phyloP scores from a whole-genome alignment of 116 monocot species.

The Cymodocea nodosa region DNA sequence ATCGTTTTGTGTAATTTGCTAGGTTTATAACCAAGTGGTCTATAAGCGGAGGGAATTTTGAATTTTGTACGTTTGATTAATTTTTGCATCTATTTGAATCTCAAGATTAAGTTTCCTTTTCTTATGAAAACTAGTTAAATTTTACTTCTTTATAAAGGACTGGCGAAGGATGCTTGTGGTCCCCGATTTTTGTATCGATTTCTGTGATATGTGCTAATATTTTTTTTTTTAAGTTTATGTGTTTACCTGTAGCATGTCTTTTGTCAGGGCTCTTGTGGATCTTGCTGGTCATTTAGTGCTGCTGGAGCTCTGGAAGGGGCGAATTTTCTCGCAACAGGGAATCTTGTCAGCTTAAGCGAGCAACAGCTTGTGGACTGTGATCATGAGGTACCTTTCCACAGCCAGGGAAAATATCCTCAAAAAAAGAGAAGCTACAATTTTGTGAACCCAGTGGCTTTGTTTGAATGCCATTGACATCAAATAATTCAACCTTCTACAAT shows the following conservation, averaged over 20 bases:
- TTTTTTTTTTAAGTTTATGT: background rate
- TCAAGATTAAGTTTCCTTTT: too few relatives aligned
- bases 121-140: background rate
- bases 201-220: background rate
- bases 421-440: background rate
- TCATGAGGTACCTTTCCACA: slow-evolving; percentile 35
- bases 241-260: background rate
- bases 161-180: background rate
- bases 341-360: slow-evolving; percentile 56
- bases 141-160: background rate
- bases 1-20: background rate
- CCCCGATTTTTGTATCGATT: background rate
- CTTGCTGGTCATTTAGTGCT: slow-evolving; percentile 83
- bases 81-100: background rate
- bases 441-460: background rate
- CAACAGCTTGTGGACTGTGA: slow-evolving; percentile 89
- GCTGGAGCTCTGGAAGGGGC: slow-evolving; percentile 70
- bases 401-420: background rate
- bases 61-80: background rate
- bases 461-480: background rate
- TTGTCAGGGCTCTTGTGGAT: slow-evolving; percentile 62
- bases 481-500: too few relatives aligned
- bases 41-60: background rate
- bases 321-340: slow-evolving; percentile 55
- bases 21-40: too few relatives aligned